Base-by-base conservation (phyloP, 2,329 filamentous ascomycete genomes). In the Colletotrichum sp. region DNA sequence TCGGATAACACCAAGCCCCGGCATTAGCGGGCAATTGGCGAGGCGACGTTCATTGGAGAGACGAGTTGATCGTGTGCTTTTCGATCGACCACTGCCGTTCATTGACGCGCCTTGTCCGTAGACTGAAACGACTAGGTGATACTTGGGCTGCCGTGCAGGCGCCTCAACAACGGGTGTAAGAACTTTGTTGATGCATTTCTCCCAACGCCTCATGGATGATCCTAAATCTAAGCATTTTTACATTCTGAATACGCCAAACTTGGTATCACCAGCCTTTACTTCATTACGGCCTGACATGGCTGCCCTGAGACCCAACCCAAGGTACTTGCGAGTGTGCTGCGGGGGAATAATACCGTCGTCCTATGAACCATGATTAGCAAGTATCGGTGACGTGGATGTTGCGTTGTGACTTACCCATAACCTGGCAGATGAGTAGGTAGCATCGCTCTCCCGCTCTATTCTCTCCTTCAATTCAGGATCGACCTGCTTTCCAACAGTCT, bases 381-480 rank as follows among this genome's bases (percentile, higher is more conserved):
- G 26, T 26, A 65, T 63, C 59, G 24, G 39, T 74, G 15, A 79
- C 63, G 62, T 71, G 64, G 36, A 32, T 8, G 36, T 7, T 28
- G 78, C 36, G 30, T 9, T 26, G 78, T 30, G 28, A 87, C 89
- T 85, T 80, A 91, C 96, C 97, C 97, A 99, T 80, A 99, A 85
- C 77, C 96, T 90, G 7, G 97, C 96, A 36, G 93, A 95, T 2
- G 95, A 97, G 85, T 96, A 99, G 1, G 94, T 92, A 1, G 95
- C 95, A 80, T 98, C 95, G 71, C 95, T 98, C 88, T 99, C 96
- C 68, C 90, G 89, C 83, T 99, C 96, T 80, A 99, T 99, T 62
- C 96, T 90, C 55, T 92, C 92, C 85, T 94, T 95, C 77, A 99
- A 88, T 77, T 93, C 93, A 0, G 95, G 94, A 83, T 98, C 96